Evolutionary conservation across 2,329 filamentous ascomycete species (phyloP).

Genomic region (Penicillium olsonii): DNA sequence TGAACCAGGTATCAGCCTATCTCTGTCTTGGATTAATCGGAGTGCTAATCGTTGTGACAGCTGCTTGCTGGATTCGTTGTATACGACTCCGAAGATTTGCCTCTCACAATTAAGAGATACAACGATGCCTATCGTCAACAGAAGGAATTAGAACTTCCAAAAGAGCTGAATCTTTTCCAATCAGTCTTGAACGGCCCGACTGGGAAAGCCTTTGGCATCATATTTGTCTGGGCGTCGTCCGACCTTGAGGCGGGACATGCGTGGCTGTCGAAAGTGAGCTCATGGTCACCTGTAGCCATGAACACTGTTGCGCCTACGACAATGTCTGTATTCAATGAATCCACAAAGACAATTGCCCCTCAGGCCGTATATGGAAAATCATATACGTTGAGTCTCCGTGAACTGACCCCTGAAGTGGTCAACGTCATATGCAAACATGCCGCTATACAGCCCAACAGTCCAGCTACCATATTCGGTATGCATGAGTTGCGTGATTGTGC

Average conservation of each 20-base stretch:
- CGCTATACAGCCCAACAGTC: slow-evolving; percentile 20
- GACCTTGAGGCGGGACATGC: slow-evolving; percentile 32
- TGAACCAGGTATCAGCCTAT: slow-evolving; percentile 28
- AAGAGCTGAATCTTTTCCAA: slow-evolving; percentile 24
- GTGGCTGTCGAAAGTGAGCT: slow-evolving; percentile 31
- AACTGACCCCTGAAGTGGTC: slow-evolving; percentile 27
- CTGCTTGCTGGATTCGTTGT: slow-evolving; percentile 34
- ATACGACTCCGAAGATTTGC: slow-evolving; percentile 35
- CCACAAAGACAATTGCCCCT: slow-evolving; percentile 20
- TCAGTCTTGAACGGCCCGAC: slow-evolving; percentile 33
- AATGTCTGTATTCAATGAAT: slow-evolving; percentile 21
- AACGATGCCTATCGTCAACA: slow-evolving; percentile 28
- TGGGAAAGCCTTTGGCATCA: slow-evolving; percentile 27
- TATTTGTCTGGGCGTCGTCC: slow-evolving; percentile 37
- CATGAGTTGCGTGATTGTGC: slow-evolving; percentile 31
- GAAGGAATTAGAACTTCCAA: slow-evolving; percentile 19
- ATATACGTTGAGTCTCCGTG: slow-evolving; percentile 23
- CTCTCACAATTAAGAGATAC: slow-evolving; percentile 23
- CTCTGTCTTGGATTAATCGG: neutral
- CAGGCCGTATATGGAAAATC: slow-evolving; percentile 4
- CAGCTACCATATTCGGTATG: slow-evolving; percentile 29
- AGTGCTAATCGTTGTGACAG: slow-evolving; percentile 12
- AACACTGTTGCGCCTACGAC: slow-evolving; percentile 29
- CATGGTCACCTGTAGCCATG: slow-evolving; percentile 28
- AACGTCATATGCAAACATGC: slow-evolving; percentile 28